Base-by-base conservation (phyloP, 225 moss, liverwort and hornwort species). In the Pleurozium schreberi region DNA sequence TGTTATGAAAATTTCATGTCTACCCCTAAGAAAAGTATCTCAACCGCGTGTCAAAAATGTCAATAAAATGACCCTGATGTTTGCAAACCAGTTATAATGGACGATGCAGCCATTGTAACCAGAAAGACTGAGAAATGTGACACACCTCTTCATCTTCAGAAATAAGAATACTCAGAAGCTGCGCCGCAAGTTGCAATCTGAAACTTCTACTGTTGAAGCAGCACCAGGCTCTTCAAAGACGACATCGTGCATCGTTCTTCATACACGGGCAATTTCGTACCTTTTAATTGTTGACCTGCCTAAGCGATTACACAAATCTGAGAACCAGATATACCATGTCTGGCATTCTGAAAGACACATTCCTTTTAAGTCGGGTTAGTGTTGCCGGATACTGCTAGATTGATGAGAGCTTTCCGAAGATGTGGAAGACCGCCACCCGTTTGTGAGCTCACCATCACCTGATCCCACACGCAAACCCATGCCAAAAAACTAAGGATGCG, bases 371-470 rank as follows among this genome's bases (percentile, higher is more conserved):
- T 18, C 73, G 69, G 60, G 75, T 89, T 90, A 70, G 62, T 89
- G n/a, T n/a, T n/a, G 87, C 88, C 57, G 36, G 84, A 22, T 9
- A 59, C n/a, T 83, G 95, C 95, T 68, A 96, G 82, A 67, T 89
- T 92, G 55, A 96, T 90, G 77, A 97, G 95, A 87, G 91, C 93
- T 81, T 91, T 90, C 84, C 97, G 93, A 88, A 98, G 92, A 88
- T 91, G 90, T 31, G 94, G 92, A 92, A 98, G 90, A 78, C 98
- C 98, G 19, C 94, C 96, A 91, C 98, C 97, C 77, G 94, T 95
- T 90, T 94, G 94, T 43, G 97, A 92, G 85, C 97, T 98, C 87
- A 97, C 98, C 96, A 97, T 94, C 91, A 96, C 91, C 98, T 97
- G 90, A 68, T 80, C 36, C 70, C 82, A 92, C 85, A 66, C 28